Percentiles rank a stretch among this genome's conserved stretches.
Evolutionary conservation across 306 rosid species (phyloP).

Genomic region (Canavalia gladiata): DNA sequence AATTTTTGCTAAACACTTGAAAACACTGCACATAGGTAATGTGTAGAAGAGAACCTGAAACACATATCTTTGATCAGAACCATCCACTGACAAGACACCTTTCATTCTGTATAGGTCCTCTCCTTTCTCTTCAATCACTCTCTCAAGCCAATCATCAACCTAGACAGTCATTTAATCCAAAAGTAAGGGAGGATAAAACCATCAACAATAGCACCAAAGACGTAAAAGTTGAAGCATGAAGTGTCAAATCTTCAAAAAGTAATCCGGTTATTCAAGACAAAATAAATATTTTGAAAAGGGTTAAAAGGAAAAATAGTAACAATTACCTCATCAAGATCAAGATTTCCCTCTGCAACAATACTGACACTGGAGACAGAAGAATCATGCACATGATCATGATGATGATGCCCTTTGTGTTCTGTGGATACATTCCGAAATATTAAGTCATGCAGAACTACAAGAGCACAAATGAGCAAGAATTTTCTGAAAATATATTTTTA

Average conservation of each 20-base stretch:
- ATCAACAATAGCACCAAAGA: conserved; percentile 15
- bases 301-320: background rate
- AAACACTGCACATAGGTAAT: background rate
- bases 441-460: conserved; percentile 20
- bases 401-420: conserved; percentile 70
- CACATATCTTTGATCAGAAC: conserved; percentile 79
- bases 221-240: conserved; percentile 8
- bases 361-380: conserved; percentile 84
- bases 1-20: background rate
- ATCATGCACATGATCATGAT: conserved; percentile 78
- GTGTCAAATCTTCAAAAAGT: background rate
- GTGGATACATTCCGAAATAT: conserved; percentile 47
- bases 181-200: background rate
- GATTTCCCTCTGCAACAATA: conserved; percentile 83
- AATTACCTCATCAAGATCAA: conserved; percentile 89
- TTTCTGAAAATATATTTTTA: background rate
- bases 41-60: conserved; percentile 69
- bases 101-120: conserved; percentile 97
- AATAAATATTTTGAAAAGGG: background rate
- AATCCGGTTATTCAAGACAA: conserved; percentile 3
- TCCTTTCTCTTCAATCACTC: conserved; percentile 89
- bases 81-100: conserved; percentile 78
- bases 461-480: background rate
- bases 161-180: conserved; percentile 45
- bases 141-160: conserved; percentile 95